Evolutionary conservation across 106 monocot genomes (phyloP), one percentile per base, ranked within the genome.

Genomic region (Triglochin maritima): DNA sequence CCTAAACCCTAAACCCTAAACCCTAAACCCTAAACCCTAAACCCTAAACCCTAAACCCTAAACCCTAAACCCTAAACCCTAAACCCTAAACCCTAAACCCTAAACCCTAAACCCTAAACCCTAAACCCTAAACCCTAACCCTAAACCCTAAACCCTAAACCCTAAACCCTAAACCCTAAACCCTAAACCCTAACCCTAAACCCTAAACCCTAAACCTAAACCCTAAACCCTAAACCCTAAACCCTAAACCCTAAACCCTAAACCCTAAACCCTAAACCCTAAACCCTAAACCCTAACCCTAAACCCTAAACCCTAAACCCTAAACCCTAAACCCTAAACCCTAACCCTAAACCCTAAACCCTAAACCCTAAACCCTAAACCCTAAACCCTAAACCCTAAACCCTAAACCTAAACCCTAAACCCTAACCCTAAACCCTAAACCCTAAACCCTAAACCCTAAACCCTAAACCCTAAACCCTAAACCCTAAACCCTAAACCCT

Each of bases 1-100:
- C 57, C 57, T 57, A 57, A 57, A 57, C 57, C 57, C 57, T 57
- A 57, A 57, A 57, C 57, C 57, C 57, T 57, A 57, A 57, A 57
- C 57, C 57, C 12, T 6, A 57, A 57, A 5, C n/a, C 57, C 57
- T 57, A 57, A 57, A 57, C 57, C 57, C 57, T 57, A 57, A 57
- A 57, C 57, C 57, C 57, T 57, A 57, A 57, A 57, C 57, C 57
- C 57, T 57, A 57, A 57, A 57, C 57, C 57, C 57, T 57, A 57
- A 57, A 57, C 57, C 57, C 57, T 57, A 57, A 57, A 57, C 57
- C 57, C 57, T 57, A 57, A 57, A 57, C 57, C 57, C 57, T 57
- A 57, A 57, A 57, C 57, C 57, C 12, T 13, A 57, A 57, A 9
- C 57, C 57, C 15, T 13, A 57, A 57, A 9, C 57, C 57, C 15